Percentiles rank a stretch among this genome's conserved stretches.
Evolutionary conservation across 2,329 filamentous ascomycete genomes (phyloP).

Genomic region (Leptographium procerum): DNA sequence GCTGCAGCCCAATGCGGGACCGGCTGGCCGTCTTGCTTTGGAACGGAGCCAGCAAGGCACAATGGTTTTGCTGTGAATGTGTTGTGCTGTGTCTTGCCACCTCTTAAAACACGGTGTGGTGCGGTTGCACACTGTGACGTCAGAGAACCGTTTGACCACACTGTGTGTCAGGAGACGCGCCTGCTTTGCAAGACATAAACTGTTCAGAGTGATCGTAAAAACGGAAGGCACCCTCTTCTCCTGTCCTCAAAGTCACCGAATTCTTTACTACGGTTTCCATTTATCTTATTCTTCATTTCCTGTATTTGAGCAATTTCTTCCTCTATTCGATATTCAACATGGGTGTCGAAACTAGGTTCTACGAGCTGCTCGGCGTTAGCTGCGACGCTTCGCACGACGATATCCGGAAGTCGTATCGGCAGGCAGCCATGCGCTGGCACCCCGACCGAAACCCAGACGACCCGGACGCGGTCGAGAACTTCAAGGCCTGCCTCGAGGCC

Average conservation of each 20-base stretch:
- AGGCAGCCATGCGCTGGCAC: slow-evolving; percentile 74
- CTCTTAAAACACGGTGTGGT: background rate
- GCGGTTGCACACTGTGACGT: background rate
- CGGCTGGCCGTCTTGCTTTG: too few relatives aligned
- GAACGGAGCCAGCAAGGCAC: too few relatives aligned
- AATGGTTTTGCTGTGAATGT: too few relatives aligned
- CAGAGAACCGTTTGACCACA: background rate
- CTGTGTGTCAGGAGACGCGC: background rate
- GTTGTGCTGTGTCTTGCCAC: background rate
- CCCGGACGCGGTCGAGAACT: slow-evolving; percentile 74
- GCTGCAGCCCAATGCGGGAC: background rate
- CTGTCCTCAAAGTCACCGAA: too few relatives aligned
- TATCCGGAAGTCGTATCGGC: slow-evolving; percentile 92
- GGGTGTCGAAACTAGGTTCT: slow-evolving; percentile 42
- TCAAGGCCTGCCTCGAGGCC: slow-evolving; percentile 94
- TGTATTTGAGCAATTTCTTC: background rate
- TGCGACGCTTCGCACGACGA: slow-evolving; percentile 77
- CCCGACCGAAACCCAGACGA: slow-evolving; percentile 97
- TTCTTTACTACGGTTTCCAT: too few relatives aligned
- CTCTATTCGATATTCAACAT: slow-evolving; percentile 9
- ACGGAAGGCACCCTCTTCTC: background rate
- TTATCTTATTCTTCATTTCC: background rate
- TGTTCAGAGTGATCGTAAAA: background rate
- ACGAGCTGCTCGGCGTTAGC: slow-evolving; percentile 72
- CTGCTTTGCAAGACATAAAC: background rate